Percentiles rank a stretch among this genome's conserved stretches.
Conservation (phyloP, 169 alveolate species). For the Theileria equi region DNA sequence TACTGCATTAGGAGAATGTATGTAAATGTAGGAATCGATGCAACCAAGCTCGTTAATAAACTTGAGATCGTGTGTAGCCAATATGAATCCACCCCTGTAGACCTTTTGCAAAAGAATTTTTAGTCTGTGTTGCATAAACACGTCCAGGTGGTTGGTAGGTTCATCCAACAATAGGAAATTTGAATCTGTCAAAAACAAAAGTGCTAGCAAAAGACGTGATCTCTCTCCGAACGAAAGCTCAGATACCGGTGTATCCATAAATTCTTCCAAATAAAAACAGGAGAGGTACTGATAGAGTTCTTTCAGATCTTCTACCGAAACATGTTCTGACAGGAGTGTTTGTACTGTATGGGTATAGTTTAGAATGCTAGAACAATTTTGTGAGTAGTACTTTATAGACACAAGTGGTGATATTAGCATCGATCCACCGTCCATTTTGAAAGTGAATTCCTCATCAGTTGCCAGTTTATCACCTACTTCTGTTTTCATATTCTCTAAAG, state of each 20-base stretch:
- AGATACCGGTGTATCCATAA: slow-evolving; percentile 34
- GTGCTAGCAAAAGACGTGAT: slow-evolving; percentile 62
- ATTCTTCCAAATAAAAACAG: slow-evolving; percentile 63
- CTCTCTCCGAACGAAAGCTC: slow-evolving; percentile 72
- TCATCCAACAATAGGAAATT: slow-evolving; percentile 70
- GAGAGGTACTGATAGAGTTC: slow-evolving; percentile 58
- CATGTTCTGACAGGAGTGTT: slow-evolving; percentile 25
- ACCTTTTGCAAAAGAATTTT: slow-evolving; percentile 57
- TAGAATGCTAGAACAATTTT: slow-evolving; percentile 36
- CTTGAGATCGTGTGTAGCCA: slow-evolving; percentile 74
- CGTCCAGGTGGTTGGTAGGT: slow-evolving; percentile 72
- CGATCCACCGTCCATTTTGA: slow-evolving; percentile 17
- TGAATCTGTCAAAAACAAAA: slow-evolving; percentile 68
- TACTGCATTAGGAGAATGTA: slow-evolving; percentile 61
- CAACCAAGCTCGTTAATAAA: slow-evolving; percentile 59
- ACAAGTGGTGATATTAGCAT: background rate
- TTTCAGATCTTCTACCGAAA: background rate
- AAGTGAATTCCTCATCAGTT: background rate
- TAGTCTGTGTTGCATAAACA: slow-evolving; percentile 61
- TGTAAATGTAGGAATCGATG: slow-evolving; percentile 50
- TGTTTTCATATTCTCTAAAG: slow-evolving; percentile 7
- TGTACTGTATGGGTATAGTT: slow-evolving; percentile 19
- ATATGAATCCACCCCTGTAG: slow-evolving; percentile 66
- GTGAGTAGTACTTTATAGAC: slow-evolving; percentile 36
- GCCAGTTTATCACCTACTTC: background rate